phyloP scores from a whole-genome alignment of 1,284 basidiomycete genomes.

The Moesziomyces aphidis region DNA sequence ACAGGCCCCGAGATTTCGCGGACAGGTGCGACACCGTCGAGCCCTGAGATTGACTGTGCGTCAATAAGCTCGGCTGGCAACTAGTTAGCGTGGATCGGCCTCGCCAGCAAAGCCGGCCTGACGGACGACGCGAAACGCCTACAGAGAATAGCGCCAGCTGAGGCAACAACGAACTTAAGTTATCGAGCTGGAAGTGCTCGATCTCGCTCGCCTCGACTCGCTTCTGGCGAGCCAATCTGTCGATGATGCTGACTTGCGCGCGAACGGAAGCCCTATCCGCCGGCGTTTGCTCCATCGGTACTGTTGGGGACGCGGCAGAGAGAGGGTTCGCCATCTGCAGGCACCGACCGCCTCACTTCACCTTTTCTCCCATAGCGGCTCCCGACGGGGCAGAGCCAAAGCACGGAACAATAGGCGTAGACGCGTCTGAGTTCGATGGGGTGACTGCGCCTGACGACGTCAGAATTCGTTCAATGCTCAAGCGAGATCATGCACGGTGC shows the following conservation, averaged over 20 bases:
- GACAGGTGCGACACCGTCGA: no score
- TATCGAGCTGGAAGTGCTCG: neutral
- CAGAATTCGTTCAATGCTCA: constrained; percentile 2
- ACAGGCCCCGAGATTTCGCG: neutral
- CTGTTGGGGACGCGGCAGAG: no score
- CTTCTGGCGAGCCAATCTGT: neutral
- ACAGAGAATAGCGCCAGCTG: neutral
- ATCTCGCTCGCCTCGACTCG: constrained; percentile 6
- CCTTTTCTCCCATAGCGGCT: neutral
- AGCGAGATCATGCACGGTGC: neutral
- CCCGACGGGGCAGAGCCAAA: neutral
- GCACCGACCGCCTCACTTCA: neutral
- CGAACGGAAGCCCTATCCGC: constrained; percentile 3
- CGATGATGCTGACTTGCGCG: constrained; percentile 22
- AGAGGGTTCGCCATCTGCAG: neutral
- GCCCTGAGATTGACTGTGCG: neutral
- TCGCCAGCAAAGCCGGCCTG: constrained; percentile 8
- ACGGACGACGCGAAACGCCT: constrained; percentile 8
- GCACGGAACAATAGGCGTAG: neutral
- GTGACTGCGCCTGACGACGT: constrained; percentile 10
- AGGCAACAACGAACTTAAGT: neutral
- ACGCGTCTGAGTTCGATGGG: neutral
- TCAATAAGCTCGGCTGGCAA: neutral
- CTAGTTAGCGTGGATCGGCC: neutral
- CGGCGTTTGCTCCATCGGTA: neutral